Evolutionary conservation across 1,139 yeast species (phyloP).

Genomic region (Scheffersomyces segobiensis): DNA sequence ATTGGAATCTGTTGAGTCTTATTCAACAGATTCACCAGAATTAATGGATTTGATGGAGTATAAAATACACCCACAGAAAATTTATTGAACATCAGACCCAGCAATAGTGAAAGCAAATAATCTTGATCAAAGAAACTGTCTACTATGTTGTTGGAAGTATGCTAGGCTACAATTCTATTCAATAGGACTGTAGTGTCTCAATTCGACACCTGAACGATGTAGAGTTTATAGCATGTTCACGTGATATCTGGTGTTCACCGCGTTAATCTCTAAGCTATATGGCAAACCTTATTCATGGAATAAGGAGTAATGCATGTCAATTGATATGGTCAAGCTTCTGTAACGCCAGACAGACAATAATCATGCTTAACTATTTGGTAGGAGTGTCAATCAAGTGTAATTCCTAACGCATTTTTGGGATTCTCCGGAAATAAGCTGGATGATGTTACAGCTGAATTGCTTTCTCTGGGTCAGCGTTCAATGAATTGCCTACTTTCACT

Average conservation of each 20-base stretch:
- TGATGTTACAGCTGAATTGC: background rate
- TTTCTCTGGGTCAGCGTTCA: conserved; percentile 13
- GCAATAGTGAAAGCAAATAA: background rate
- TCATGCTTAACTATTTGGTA: background rate
- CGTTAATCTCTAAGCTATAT: background rate
- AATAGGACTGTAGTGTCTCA: background rate
- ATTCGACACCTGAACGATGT: background rate
- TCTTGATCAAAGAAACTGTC: background rate
- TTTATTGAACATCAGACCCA: background rate
- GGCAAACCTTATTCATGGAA: background rate
- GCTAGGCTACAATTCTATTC: background rate
- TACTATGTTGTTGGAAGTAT: background rate
- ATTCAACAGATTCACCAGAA: background rate
- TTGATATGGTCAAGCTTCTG: background rate
- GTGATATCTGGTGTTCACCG: no score
- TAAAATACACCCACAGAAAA: background rate
- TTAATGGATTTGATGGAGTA: background rate
- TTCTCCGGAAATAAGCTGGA: background rate
- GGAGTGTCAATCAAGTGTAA: no score
- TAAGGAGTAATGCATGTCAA: background rate
- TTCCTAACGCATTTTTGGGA: background rate
- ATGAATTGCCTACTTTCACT: conserved; percentile 1
- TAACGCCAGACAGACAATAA: background rate
- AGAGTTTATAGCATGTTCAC: background rate
- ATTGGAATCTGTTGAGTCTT: background rate